Percentiles rank a stretch among this genome's conserved stretches.
phyloP scores from a whole-genome alignment of 2,329 filamentous ascomycete genomes.

The Talaromyces sp. region DNA sequence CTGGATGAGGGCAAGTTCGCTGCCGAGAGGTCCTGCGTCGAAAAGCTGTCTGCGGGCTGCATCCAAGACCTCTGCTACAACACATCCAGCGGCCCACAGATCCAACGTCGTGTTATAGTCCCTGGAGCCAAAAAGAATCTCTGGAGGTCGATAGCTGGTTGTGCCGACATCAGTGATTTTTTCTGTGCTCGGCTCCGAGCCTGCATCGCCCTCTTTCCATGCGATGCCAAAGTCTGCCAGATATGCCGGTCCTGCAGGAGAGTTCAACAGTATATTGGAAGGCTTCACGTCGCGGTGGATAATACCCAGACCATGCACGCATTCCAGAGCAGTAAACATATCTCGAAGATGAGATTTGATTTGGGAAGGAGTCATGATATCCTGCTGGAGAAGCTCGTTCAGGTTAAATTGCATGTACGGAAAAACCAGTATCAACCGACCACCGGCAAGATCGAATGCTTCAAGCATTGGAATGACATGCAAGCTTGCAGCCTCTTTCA shows the following conservation, averaged over 20 bases:
- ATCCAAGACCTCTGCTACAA: constrained; percentile 70
- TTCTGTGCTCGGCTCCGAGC: constrained; percentile 57
- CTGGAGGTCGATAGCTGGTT: constrained; percentile 83
- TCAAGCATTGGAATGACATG: constrained; percentile 65
- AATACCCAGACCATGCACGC: constrained; percentile 69
- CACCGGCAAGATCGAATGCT: constrained; percentile 64
- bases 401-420: constrained; percentile 77
- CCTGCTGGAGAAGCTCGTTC: constrained; percentile 56
- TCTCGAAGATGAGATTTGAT: constrained; percentile 55
- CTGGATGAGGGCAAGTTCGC: constrained; percentile 81
- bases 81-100: constrained; percentile 82
- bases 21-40: constrained; percentile 83
- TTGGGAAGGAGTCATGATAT: constrained; percentile 36
- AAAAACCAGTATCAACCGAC: constrained; percentile 73
- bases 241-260: constrained; percentile 64
- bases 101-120: constrained; percentile 70
- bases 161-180: constrained; percentile 95
- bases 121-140: constrained; percentile 79
- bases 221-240: constrained; percentile 90
- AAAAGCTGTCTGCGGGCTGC: constrained; percentile 62
- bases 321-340: constrained; percentile 63
- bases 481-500: constrained; percentile 55
- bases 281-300: constrained; percentile 95
- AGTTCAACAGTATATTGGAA: constrained; percentile 72
- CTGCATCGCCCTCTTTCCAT: constrained; percentile 60